Evolutionary conservation across 805 yeast genomes (phyloP), one percentile per base, ranked within the genome.

Genomic region (Cyberlindnera meyerae): DNA sequence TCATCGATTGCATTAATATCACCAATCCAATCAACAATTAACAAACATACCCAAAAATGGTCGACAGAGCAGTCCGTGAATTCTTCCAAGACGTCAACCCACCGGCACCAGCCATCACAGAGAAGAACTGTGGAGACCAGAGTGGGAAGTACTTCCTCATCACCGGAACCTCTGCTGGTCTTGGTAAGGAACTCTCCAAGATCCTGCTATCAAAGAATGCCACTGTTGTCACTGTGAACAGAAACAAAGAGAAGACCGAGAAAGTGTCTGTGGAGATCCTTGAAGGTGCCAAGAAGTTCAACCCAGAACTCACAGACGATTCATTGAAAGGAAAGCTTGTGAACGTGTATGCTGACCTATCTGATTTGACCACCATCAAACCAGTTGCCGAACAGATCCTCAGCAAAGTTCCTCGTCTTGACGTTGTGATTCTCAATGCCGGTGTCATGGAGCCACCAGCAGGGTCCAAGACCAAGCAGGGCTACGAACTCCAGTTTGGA

Each of bases 401-500:
- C 11, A 21, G 30, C 4, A 2, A 8, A 5, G 40, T 45, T 13
- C 59, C 59, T 14, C 36, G 43, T 9, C 39, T 70, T 27, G 60
- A 70, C 33, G 54, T 62, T 2, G 54, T 66, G 13, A 52, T 70
- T 27, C 62, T 65, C 44, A 71, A 70, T 45, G 74, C 73, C 11
- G 73, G 71, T 22, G 63, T 70, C 4, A 65, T 66, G 69, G 39
- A 32, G 4, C 66, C 68, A 5, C 66, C 71, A 5, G 29, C 35
- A n/a, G 65, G 60, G 1, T 44, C 64, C 7, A 36, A 36, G 21
- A 62, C 75, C 3, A 50, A 34, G 11, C 75, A 73, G 51, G 75
- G 72, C 8, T 62, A 59, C 37, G 78, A 73, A 36, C 38, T 58
- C 27, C 71, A 67, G 35, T 52, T 71, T 29, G 78, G 74, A 9